Percentiles rank a stretch among this genome's conserved stretches.
Evolutionary conservation across 305 asterid genomes (phyloP).

Genomic region (Fraxinus albicans): DNA sequence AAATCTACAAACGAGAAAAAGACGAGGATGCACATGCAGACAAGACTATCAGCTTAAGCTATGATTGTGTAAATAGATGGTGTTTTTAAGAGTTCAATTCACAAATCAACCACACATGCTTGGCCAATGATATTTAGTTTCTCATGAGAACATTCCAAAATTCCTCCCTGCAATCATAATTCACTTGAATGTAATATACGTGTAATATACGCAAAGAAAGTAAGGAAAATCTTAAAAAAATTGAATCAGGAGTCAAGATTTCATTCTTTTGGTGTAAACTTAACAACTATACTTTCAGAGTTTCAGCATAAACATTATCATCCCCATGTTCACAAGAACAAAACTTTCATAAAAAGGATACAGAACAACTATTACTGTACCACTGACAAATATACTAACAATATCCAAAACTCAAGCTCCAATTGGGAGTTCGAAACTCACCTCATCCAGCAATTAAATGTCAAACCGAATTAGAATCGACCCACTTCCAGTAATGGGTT

Average conservation of each 20-base stretch:
- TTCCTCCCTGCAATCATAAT: neutral
- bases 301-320: neutral
- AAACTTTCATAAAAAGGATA: neutral
- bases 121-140: neutral
- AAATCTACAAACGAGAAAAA: neutral
- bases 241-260: neutral
- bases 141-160: neutral
- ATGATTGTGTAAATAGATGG: neutral
- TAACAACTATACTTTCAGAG: neutral
- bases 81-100: neutral
- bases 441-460: slow-evolving; percentile 28
- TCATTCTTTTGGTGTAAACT: slow-evolving; percentile 7
- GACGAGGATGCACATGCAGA: neutral
- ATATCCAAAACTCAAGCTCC: slow-evolving; percentile 28
- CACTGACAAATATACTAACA: slow-evolving; percentile 5
- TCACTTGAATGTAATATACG: neutral
- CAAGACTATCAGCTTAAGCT: neutral
- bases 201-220: slow-evolving; percentile 4
- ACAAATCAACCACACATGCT: neutral
- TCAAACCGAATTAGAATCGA: slow-evolving; percentile 53
- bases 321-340: slow-evolving; percentile 19
- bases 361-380: neutral
- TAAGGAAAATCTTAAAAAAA: neutral
- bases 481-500: slow-evolving; percentile 94
- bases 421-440: slow-evolving; percentile 36